Base-by-base conservation (phyloP, 1,284 basidiomycete species). In the Pterula multifida region DNA sequence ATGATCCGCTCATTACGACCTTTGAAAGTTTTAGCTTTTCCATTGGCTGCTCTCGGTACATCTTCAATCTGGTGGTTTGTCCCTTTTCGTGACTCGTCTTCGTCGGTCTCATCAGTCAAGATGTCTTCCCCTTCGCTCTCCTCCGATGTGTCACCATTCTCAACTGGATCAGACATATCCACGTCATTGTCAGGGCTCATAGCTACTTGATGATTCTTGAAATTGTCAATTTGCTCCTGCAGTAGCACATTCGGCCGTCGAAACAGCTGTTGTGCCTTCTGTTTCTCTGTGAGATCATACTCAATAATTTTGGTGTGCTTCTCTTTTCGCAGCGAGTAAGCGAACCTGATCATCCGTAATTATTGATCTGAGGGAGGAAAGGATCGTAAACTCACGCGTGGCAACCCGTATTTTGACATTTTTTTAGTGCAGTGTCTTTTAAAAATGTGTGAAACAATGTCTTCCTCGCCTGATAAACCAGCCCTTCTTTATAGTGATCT, bases 301-400 rank as follows among this genome's bases (percentile, higher is more conserved):
- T 98, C 94, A 63, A 98, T 86, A 55, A 99, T 79, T 68, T 97
- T 98, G 53, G 90, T 89, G 61, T 90, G 78, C 1, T 90, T 92
- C 63, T 98, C 96, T 64, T 94, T 97, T 53, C 94, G 84, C 66
- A 91, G 90, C 0, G 89, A 88, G 61, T 90, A 91, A 1, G 76
- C 82, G 59, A 77, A 69, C n/a, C 92, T 95, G 57, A 23, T 53
- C 26, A 50, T 21, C 47, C 12, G 50, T 54, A 28, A 47, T 47
- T 23, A 47, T 11, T 3, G 9, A 9, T 24, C 23, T 6, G 39
- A 49, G 42, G 44, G 17, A 28, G 24, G 39, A 22, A 47, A 13
- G 44, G 26, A 25, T 17, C 36, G 49, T 49, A 45, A 44, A 81
- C 90, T 71, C 65, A 94, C 86, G 86, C 90, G 52, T 71, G 72